Evolutionary conservation across 257 asterid species (phyloP).

Genomic region (Solanum clarkiae): DNA sequence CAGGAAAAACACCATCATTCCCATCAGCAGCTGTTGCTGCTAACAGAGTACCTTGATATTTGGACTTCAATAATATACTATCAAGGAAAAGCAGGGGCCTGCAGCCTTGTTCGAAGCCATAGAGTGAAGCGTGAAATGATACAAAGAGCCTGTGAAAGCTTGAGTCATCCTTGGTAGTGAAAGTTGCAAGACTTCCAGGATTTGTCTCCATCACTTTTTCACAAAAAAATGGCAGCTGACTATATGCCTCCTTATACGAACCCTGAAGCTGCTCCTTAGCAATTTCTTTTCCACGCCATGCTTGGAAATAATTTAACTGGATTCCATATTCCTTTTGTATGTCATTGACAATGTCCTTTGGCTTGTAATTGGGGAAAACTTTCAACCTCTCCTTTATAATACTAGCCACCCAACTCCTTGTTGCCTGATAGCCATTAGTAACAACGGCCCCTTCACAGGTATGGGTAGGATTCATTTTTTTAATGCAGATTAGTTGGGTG

Average conservation of each 20-base stretch:
- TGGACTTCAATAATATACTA: conserved; percentile 68
- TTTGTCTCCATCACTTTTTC: conserved; percentile 87
- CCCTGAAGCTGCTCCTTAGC: conserved; percentile 99
- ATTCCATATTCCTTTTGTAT: conserved; percentile 91
- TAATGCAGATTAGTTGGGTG: conserved; percentile 88
- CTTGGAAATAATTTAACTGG: conserved; percentile 90
- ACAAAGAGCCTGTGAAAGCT: conserved; percentile 94
- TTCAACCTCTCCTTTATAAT: conserved; percentile 87
- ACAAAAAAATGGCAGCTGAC: conserved; percentile 75
- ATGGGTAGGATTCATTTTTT: conserved; percentile 86
- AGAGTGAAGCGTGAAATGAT: conserved; percentile 73
- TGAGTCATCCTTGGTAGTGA: conserved; percentile 83
- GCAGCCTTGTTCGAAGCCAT: conserved; percentile 87
- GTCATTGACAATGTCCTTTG: conserved; percentile 90
- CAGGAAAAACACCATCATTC: conserved; percentile 68
- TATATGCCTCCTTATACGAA: conserved; percentile 89
- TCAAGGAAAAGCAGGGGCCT: conserved; percentile 92
- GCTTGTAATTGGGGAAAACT: conserved; percentile 79
- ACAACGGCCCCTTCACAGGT: conserved; percentile 78
- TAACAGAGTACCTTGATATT: conserved; percentile 85
- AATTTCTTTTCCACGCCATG: conserved; percentile 98
- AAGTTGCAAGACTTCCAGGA: conserved; percentile 93
- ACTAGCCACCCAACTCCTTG: conserved; percentile 99
- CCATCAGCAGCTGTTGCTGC: conserved; percentile 97
- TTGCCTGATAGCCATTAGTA: conserved; percentile 72